phyloP scores from a whole-genome alignment of 192 early-diverging fungal species.

The Kappamyces sp. region DNA sequence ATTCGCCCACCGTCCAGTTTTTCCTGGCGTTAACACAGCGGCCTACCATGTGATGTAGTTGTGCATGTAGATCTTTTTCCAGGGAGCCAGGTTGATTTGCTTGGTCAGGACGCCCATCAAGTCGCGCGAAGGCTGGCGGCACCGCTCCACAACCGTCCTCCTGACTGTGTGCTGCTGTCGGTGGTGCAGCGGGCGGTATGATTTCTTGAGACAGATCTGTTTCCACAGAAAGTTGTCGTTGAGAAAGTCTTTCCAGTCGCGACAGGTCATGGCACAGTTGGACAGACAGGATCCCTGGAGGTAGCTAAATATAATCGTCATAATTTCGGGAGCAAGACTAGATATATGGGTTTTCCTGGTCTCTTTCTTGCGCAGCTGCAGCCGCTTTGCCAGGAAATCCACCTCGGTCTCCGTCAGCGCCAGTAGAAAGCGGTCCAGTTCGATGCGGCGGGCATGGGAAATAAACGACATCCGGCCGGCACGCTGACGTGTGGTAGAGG shows the following conservation, averaged over 20 bases:
- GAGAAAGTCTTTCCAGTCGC: slow-evolving; percentile 24
- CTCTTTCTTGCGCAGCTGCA: no score
- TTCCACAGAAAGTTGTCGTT: slow-evolving; percentile 36
- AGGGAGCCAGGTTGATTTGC: slow-evolving; percentile 3
- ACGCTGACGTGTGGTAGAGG: no score
- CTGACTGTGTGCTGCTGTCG: neutral
- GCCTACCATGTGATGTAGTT: slow-evolving; percentile 21
- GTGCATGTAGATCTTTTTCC: slow-evolving; percentile 8
- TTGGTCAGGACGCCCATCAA: neutral
- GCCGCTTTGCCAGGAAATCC: no score
- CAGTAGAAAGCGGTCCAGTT: no score
- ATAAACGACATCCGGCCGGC: no score
- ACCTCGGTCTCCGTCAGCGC: no score
- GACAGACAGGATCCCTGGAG: slow-evolving; percentile 1
- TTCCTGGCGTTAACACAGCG: neutral
- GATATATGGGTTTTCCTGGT: no score
- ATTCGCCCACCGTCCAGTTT: slow-evolving; percentile 36
- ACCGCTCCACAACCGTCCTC: neutral
- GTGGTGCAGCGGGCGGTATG: slow-evolving; percentile 8
- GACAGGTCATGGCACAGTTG: slow-evolving; percentile 19
- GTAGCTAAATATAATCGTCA: no score
- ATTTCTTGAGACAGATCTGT: slow-evolving; percentile 22
- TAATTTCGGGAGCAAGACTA: no score
- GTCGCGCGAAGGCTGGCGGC: neutral
- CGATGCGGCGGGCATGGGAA: no score